phyloP scores from a whole-genome alignment of 768 basidiomycete species.

The Tylopilus rubrobrunneus region DNA sequence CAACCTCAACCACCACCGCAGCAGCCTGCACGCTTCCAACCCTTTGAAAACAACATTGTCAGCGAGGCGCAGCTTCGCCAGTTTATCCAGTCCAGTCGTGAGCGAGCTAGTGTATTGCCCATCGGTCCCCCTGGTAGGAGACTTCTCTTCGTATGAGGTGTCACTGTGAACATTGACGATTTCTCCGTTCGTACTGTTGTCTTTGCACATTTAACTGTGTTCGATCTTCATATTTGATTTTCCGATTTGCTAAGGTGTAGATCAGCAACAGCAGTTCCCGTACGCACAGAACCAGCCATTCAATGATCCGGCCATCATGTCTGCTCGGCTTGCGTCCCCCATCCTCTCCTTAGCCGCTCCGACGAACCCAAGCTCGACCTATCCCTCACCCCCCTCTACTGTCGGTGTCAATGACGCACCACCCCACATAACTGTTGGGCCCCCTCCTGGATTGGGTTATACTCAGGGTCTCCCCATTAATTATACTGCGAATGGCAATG shows the following conservation, averaged over 20 bases:
- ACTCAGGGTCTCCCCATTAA: constrained; percentile 31
- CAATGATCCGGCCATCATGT: constrained; percentile 78
- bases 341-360: constrained; percentile 23
- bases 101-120: constrained; percentile 40
- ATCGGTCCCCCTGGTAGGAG: constrained; percentile 45
- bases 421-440: constrained; percentile 41
- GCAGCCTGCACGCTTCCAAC: constrained; percentile 47
- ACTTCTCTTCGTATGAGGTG: constrained; percentile 39
- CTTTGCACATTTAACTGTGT: constrained; percentile 22
- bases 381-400: constrained; percentile 12
- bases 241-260: constrained; percentile 24
- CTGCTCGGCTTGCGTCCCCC: constrained; percentile 56
- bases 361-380: constrained; percentile 8
- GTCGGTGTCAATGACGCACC: constrained; percentile 11
- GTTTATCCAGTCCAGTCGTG: constrained; percentile 68
- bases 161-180: constrained; percentile 31
- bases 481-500: constrained; percentile 16
- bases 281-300: constrained; percentile 46
- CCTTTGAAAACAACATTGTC: constrained; percentile 48
- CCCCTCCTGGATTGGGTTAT: constrained; percentile 65
- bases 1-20: constrained; percentile 33
- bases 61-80: constrained; percentile 78
- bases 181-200: constrained; percentile 26
- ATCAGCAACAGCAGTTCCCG: constrained; percentile 34
- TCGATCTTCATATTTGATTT: constrained; percentile 9